phyloP scores from a whole-genome alignment of 768 basidiomycete species.

The Termitomyces bulborhizus region DNA sequence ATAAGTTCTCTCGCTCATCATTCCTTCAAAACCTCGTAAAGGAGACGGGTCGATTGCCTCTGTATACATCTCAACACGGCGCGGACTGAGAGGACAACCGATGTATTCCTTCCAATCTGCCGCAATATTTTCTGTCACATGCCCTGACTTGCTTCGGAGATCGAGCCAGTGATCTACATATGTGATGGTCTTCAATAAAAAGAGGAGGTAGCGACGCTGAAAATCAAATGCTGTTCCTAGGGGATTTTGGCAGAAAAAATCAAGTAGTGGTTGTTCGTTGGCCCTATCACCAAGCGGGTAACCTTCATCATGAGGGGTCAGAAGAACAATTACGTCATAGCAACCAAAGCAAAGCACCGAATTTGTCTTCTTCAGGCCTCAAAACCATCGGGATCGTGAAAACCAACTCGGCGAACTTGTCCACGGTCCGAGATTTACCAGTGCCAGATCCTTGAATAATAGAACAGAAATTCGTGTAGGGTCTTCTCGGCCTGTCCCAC shows the following conservation, averaged over 20 bases:
- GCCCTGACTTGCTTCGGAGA: neutral
- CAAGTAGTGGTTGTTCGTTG: neutral
- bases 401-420: neutral
- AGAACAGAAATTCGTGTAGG: neutral
- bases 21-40: neutral
- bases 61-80: neutral
- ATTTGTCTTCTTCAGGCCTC: neutral
- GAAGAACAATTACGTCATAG: neutral
- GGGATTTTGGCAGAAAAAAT: neutral
- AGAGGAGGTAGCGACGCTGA: neutral
- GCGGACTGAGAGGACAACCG: neutral
- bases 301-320: neutral
- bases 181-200: neutral
- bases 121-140: neutral
- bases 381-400: neutral
- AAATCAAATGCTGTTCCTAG: neutral
- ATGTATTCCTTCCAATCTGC: neutral
- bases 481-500: neutral
- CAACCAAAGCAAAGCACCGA: neutral
- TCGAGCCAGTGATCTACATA: neutral
- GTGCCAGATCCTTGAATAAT: constrained; percentile 7
- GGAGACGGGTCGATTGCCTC: neutral
- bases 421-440: constrained; percentile 4
- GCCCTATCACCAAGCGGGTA: neutral
- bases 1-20: neutral